phyloP scores from a whole-genome alignment of 768 basidiomycete species.

The Lactarius vividus region DNA sequence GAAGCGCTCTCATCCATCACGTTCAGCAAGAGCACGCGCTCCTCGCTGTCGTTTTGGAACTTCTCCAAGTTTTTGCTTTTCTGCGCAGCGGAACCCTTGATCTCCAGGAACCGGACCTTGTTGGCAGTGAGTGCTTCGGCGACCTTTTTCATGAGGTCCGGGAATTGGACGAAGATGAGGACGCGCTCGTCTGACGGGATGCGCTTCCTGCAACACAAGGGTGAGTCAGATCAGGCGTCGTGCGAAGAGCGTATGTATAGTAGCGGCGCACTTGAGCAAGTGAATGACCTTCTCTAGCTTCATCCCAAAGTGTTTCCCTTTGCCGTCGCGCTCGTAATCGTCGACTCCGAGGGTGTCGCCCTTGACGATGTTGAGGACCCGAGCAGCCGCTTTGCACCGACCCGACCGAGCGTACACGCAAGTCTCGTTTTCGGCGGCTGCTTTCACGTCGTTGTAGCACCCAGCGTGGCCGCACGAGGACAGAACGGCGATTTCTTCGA shows the following conservation, averaged over 20 bases:
- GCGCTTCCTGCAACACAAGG: conserved; percentile 45
- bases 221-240: neutral
- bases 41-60: conserved; percentile 79
- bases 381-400: conserved; percentile 75
- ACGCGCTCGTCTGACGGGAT: conserved; percentile 78
- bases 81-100: conserved; percentile 70
- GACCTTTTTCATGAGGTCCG: conserved; percentile 89
- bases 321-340: conserved; percentile 68
- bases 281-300: conserved; percentile 77
- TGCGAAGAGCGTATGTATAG: neutral
- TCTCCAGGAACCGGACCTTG: conserved; percentile 73
- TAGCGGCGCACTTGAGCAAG: conserved; percentile 61
- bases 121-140: conserved; percentile 73
- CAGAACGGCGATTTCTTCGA: conserved; percentile 74
- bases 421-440: conserved; percentile 71
- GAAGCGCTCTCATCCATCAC: conserved; percentile 96
- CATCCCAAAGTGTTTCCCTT: conserved; percentile 75
- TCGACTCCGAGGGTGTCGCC: conserved; percentile 78
- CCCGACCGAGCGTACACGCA: conserved; percentile 73
- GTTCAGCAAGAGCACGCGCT: conserved; percentile 81
- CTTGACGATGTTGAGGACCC: conserved; percentile 78
- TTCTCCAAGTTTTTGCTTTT: conserved; percentile 81
- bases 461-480: conserved; percentile 93
- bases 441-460: conserved; percentile 68
- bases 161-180: conserved; percentile 95